Base-by-base conservation (phyloP, 2,329 filamentous ascomycete genomes). In the Phialocephala sp. region DNA sequence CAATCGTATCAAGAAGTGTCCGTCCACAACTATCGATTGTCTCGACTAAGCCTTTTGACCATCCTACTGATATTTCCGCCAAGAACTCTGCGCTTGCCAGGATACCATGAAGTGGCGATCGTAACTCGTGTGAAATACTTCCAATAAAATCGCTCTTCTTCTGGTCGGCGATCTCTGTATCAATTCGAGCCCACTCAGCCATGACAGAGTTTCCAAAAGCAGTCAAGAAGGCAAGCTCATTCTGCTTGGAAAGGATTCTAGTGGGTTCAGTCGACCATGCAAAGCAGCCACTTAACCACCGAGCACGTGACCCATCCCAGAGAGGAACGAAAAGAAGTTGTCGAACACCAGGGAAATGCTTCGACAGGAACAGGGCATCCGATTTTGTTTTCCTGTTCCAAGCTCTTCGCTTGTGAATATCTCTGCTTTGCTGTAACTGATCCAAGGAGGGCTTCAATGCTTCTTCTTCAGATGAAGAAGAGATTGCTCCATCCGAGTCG, bases 71-170 rank as follows among this genome's bases (percentile, higher is more conserved):
- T 18, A 69, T 71, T 8, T 80, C 80, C 18, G 84, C 78, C 2
- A 87, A 74, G 45, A 85, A 81, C 62, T 85, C 83, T 1, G 80
- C 78, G 68, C 77, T 85, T 0, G 83, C 84, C 0, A 87, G 74
- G 50, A 88, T 86, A 1, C 85, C 85, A 66, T 88, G 85, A 1
- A 87, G 73, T 0, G 85, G 85, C 4, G 82, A 85, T 37, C 85
- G 78, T 15, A 87, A 72, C 63, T 87, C 85, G 71, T 88, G 85
- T 20, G 84, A 86, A 67, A 88, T 86, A 35, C 82, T 85, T 1
- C 84, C 84, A 50, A 88, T 85, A 65, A 87, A 87, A 11, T 85
- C 84, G 0, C 82, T 82, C 69, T 87, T 88, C 50, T 85, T 84
- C 22, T 80, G 79, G 63, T 84, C 81, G 2, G 80, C 82, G 36